phyloP scores from a whole-genome alignment of 2,329 filamentous ascomycete species.

The Diaporthe aspalathi region DNA sequence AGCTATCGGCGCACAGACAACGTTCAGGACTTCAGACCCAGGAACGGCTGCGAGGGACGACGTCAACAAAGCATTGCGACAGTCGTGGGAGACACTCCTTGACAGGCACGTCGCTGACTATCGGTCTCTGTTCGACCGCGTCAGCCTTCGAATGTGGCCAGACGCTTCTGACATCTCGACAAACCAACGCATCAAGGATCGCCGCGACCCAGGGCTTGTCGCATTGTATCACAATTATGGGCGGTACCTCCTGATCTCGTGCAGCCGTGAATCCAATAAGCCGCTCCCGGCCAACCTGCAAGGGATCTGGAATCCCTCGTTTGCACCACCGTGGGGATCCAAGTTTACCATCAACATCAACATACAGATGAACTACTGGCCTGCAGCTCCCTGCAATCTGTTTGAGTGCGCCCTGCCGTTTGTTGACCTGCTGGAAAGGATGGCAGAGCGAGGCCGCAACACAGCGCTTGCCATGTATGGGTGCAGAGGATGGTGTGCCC shows the following conservation, averaged over 20 bases:
- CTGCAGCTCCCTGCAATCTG: slow-evolving; percentile 45
- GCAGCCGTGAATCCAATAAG: slow-evolving; percentile 45
- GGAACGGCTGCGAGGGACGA: slow-evolving; percentile 45
- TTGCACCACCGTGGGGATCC: slow-evolving; percentile 57
- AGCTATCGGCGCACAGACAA: slow-evolving; percentile 53
- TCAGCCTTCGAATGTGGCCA: slow-evolving; percentile 43
- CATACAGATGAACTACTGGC: slow-evolving; percentile 66
- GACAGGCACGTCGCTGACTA: slow-evolving; percentile 43
- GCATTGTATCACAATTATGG: slow-evolving; percentile 53
- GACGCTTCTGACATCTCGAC: slow-evolving; percentile 41
- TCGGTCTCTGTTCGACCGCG: slow-evolving; percentile 41
- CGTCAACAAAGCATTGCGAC: slow-evolving; percentile 42
- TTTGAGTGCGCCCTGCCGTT: slow-evolving; percentile 52
- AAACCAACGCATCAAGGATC: slow-evolving; percentile 39
- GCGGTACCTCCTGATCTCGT: slow-evolving; percentile 53
- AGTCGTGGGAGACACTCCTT: slow-evolving; percentile 41
- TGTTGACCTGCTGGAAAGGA: slow-evolving; percentile 53
- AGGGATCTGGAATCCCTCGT: slow-evolving; percentile 57
- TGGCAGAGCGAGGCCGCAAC: slow-evolving; percentile 48
- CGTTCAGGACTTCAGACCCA: slow-evolving; percentile 49
- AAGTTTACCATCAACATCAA: slow-evolving; percentile 66
- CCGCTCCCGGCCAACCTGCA: slow-evolving; percentile 57
- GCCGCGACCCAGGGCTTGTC: slow-evolving; percentile 43
- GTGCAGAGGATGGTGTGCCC: slow-evolving; percentile 48
- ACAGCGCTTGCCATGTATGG: slow-evolving; percentile 50